A percentile compares a stretch with the other conserved stretches of the same genome.
phyloP scores from a whole-genome alignment of 2,329 filamentous ascomycete species.

The Pseudocercospora fijiensis region DNA sequence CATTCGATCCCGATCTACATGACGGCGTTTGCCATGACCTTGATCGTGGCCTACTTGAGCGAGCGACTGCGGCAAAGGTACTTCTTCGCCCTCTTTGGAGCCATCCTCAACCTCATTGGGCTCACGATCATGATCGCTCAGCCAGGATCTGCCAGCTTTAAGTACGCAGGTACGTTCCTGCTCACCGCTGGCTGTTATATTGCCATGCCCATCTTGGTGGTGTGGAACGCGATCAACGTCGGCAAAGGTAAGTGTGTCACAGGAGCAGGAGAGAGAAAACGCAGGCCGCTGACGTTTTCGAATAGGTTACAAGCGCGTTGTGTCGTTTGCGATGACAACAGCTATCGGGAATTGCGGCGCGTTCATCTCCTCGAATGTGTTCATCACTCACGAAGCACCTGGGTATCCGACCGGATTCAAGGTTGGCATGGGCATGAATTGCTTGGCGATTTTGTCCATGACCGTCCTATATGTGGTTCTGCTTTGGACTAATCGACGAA shows the following conservation, averaged over 20 bases:
- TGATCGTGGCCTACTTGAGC: conserved; percentile 31
- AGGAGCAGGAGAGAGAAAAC: neutral
- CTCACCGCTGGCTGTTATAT: conserved; percentile 32
- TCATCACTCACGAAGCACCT: conserved; percentile 14
- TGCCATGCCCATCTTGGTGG: conserved; percentile 40
- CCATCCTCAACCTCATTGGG: conserved; percentile 38
- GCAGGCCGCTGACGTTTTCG: neutral
- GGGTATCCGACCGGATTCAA: conserved; percentile 23
- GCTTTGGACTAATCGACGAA: conserved; percentile 5
- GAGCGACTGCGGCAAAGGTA: conserved; percentile 35
- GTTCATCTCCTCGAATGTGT: conserved; percentile 16
- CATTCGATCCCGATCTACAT: conserved; percentile 20
- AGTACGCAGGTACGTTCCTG: conserved; percentile 43
- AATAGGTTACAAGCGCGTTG: conserved; percentile 36
- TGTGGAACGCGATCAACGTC: conserved; percentile 44
- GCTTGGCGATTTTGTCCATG: conserved; percentile 21
- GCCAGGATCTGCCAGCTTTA: conserved; percentile 31
- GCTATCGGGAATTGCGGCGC: conserved; percentile 22
- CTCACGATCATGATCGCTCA: conserved; percentile 35
- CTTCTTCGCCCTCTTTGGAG: conserved; percentile 40
- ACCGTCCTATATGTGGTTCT: conserved; percentile 24
- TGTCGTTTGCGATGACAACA: conserved; percentile 23
- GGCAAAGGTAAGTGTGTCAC: conserved; percentile 36
- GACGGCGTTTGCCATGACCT: conserved; percentile 12
- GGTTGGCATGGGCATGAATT: conserved; percentile 26